Conservation (phyloP, 2,329 filamentous ascomycete genomes). For the Chrysosphaeria jannelii region DNA sequence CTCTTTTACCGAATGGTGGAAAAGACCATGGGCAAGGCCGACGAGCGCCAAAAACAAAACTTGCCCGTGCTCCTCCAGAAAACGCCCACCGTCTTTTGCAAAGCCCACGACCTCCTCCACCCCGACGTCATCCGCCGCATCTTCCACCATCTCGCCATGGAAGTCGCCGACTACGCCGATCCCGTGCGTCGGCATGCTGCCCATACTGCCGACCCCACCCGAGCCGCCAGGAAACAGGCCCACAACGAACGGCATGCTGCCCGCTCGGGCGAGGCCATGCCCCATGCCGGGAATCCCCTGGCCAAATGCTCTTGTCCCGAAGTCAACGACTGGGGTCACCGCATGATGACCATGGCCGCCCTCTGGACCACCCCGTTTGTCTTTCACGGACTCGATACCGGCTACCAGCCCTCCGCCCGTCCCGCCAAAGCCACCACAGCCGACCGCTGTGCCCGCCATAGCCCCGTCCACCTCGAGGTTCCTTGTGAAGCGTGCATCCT, state of each 20-base stretch:
- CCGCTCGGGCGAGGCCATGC: background rate
- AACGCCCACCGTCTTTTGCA: constrained; percentile 5
- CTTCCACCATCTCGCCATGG: constrained; percentile 9
- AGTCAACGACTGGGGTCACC: constrained; percentile 5
- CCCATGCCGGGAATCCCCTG: background rate
- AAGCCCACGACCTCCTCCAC: constrained; percentile 4
- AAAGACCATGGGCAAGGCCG: constrained; percentile 2
- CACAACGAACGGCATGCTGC: too few species aligned
- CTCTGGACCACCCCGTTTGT: constrained; percentile 3
- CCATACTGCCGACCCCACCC: too few species aligned
- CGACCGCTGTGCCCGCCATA: too few species aligned
- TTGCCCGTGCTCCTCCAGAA: too few species aligned
- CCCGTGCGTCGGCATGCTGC: constrained; percentile 3
- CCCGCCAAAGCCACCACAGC: too few species aligned
- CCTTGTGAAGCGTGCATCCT: constrained; percentile 23
- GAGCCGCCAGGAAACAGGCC: too few species aligned
- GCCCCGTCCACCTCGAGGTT: constrained; percentile 2
- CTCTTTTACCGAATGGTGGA: constrained; percentile 3
- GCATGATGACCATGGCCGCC: constrained; percentile 4
- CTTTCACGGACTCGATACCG: constrained; percentile 2
- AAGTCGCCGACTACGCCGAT: constrained; percentile 4
- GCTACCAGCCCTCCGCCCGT: constrained; percentile 1
- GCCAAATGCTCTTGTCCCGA: background rate
- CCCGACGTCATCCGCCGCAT: constrained; percentile 5
- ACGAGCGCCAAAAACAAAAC: too few species aligned